These are phyloP conservation scores for Acanthamoeba castellanii DNA, from an alignment of 208 protist species.

Conservation along the genomic window DNA sequence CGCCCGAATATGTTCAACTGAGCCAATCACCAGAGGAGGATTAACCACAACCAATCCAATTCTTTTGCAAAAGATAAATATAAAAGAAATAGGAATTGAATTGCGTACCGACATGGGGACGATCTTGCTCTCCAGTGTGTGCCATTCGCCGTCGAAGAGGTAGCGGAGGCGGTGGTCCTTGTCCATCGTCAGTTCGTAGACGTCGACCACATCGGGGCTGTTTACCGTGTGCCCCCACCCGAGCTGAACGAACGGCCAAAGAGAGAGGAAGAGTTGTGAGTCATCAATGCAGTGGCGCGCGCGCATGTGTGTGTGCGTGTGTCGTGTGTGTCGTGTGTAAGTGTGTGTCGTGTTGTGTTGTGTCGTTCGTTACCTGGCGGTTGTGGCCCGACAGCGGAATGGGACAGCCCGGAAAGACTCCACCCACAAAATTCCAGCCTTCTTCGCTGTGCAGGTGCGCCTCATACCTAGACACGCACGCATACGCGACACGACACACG, in stretches of 20 bases:
- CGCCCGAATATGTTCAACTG: constrained; percentile 31
- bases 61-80: too few relatives aligned
- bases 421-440: constrained; percentile 61
- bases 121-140: constrained; percentile 1
- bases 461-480: constrained; percentile 43
- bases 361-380: constrained; percentile 1
- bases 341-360: too few relatives aligned
- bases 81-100: background rate
- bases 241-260: background rate
- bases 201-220: constrained; percentile 49
- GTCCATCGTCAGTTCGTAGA: constrained; percentile 69
- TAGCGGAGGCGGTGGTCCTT: constrained; percentile 6
- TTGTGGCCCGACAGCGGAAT: constrained; percentile 59
- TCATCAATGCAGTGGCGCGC: background rate
- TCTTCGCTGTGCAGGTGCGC: constrained; percentile 69
- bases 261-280: background rate
- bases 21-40: background rate
- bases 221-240: constrained; percentile 61
- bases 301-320: too few relatives aligned
- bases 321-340: too few relatives aligned
- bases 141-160: constrained; percentile 53
- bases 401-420: constrained; percentile 19
- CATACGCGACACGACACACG: background rate
- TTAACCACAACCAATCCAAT: too few relatives aligned
- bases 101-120: constrained; percentile 13